Evolutionary conservation across 331 rosid species (phyloP), one percentile per base, ranked within the genome.

Genomic region (Quercus phellos): DNA sequence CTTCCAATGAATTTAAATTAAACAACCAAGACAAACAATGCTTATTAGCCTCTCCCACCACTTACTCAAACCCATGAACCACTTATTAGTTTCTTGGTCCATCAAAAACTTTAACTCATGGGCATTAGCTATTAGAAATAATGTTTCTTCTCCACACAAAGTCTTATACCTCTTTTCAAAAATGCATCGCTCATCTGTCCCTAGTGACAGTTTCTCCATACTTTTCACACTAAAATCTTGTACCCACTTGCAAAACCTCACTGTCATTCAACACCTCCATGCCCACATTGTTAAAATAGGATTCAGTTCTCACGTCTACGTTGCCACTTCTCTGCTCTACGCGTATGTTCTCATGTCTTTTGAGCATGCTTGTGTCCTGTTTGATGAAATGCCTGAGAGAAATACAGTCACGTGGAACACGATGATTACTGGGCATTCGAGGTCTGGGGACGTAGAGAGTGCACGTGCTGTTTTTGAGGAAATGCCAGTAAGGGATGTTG

Each of bases 281-380:
- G 82, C 91, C 83, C 91, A 90, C 6, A 80, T 92, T 51, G 13
- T 80, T 55, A 92, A 88, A 84, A 80, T 87, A 21, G 97, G 97
- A 6, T 87, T 87, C 74, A 12, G 30, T 14, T 64, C 84, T 2
- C 84, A 90, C 34, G 38, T 87, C 29, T 89, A 81, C 11, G 85
- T 89, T 0, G 85, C 92, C 18, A 80, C 84, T 2, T 84, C 89
- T 21, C 89, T 92, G 1, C 79, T 89, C 1, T 21, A 74, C 2
- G 82, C 84, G 0, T 90, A 89, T 4, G 78, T 75, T 13, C 6
- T 56, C 0, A 53, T 34, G 18, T 90, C 90, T 26, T 64, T 86
- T 6, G 11, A 9, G 4, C 76, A 83, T 68, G 97, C 92, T 1
- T 21, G 90, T 30, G 3, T 13, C 11, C 12, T 92, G 89, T 90